phyloP scores from a whole-genome alignment of 345 rosid genomes.

The Salix exigua region DNA sequence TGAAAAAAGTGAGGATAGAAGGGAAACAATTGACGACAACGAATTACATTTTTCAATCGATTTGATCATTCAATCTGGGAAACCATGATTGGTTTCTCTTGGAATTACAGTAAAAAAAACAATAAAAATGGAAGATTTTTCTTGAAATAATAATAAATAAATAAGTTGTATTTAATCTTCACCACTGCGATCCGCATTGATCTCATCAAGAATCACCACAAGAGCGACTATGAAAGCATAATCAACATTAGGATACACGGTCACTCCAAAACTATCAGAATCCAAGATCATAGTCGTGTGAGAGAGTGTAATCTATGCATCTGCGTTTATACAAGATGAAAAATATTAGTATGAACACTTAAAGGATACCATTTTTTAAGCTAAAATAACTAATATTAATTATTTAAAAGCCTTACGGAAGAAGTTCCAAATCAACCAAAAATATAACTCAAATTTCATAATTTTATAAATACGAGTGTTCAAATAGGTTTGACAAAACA shows the following conservation, averaged over 20 bases:
- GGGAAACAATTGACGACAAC: fast-evolving
- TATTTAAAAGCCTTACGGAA: no score
- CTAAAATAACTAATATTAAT: no score
- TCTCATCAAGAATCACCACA: conserved; percentile 35
- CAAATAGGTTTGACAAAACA: no score
- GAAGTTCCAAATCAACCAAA: no score
- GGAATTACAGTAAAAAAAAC: background rate
- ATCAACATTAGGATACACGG: conserved; percentile 39
- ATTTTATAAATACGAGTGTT: no score
- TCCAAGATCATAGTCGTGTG: conserved; percentile 16
- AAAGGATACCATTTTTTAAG: no score
- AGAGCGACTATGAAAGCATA: conserved; percentile 37
- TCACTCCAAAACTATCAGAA: conserved; percentile 23
- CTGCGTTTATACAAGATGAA: conserved; percentile 14
- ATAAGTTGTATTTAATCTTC: conserved; percentile 6
- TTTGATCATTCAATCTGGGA: no score
- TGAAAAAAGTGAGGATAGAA: no score
- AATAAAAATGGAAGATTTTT: no score
- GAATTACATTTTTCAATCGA: no score
- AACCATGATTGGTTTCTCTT: no score
- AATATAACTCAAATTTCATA: no score
- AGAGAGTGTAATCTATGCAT: conserved; percentile 33
- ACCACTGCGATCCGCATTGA: conserved; percentile 25
- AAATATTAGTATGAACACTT: background rate
- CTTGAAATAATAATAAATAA: background rate